phyloP scores from a whole-genome alignment of 441 rosid species.

The Melastoma candidum region DNA sequence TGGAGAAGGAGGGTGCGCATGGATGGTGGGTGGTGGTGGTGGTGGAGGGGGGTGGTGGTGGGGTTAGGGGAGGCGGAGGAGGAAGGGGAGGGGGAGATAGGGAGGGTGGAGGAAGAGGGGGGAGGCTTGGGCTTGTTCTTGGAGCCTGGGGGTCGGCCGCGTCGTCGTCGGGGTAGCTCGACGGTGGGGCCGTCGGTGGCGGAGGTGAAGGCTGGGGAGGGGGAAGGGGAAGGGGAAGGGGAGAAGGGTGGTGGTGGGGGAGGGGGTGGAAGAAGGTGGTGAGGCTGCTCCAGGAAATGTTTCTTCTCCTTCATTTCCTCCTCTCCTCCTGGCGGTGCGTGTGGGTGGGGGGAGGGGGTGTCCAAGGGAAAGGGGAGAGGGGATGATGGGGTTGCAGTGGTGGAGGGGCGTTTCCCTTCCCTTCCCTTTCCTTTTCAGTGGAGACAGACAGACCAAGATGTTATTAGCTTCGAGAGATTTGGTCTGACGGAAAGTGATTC shows the following conservation, averaged over 20 bases:
- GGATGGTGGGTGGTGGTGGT: conserved; percentile 37
- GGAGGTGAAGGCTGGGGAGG: neutral
- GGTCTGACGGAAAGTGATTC: no score
- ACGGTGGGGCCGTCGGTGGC: conserved; percentile 49
- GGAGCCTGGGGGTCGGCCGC: conserved; percentile 85
- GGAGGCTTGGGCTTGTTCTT: conserved; percentile 74
- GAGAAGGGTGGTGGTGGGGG: conserved; percentile 1
- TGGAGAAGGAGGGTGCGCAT: conserved; percentile 87
- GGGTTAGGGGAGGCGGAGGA: conserved; percentile 22
- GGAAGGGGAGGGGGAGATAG: conserved; percentile 44
- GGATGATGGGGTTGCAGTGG: no score
- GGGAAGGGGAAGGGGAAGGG: neutral
- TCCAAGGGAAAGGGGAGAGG: no score
- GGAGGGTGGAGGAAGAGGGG: conserved; percentile 7
- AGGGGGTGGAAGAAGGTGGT: no score
- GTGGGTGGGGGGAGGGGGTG: no score
- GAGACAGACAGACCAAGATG: no score
- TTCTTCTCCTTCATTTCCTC: no score
- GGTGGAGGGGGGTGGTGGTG: conserved; percentile 42
- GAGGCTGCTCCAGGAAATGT: conserved; percentile 2
- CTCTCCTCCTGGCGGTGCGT: no score
- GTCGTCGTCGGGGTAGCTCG: conserved; percentile 53
- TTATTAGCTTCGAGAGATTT: no score
- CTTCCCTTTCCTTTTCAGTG: no score
- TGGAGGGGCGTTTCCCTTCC: no score